Evolutionary conservation across 805 yeast genomes (phyloP).

Genomic region (Kodamaea fukazawae): DNA sequence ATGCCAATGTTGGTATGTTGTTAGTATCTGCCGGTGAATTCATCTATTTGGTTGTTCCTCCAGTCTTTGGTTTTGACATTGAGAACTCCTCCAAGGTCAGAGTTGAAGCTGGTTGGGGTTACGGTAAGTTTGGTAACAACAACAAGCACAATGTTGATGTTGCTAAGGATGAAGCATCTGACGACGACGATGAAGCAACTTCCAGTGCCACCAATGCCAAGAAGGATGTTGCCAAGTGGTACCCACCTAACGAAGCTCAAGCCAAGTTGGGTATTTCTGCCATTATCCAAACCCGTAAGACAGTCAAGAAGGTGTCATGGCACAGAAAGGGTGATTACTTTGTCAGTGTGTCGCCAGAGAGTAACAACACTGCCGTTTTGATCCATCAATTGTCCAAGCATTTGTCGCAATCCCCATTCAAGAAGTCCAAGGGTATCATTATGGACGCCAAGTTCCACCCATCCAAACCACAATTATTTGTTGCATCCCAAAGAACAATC

Average conservation of each 20-base stretch:
- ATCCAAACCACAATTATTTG: conserved; percentile 87
- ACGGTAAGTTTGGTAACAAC: conserved; percentile 58
- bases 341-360: conserved; percentile 94
- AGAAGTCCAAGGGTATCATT: conserved; percentile 86
- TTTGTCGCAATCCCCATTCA: conserved; percentile 92
- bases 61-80: conserved; percentile 81
- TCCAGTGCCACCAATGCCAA: conserved; percentile 22
- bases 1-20: conserved; percentile 64
- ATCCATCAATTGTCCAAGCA: conserved; percentile 95
- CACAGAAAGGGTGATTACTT: conserved; percentile 97
- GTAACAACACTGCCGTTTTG: conserved; percentile 81
- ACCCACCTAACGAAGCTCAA: conserved; percentile 66
- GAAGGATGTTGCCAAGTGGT: conserved; percentile 73
- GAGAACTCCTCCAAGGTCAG: conserved; percentile 77
- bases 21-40: conserved; percentile 83
- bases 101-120: conserved; percentile 92
- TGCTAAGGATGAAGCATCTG: conserved; percentile 41
- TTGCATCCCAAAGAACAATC: conserved; percentile 89
- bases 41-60: conserved; percentile 79
- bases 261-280: conserved; percentile 65
- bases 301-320: conserved; percentile 86
- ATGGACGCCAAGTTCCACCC: conserved; percentile 98
- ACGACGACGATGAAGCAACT: conserved; percentile 18
- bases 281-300: conserved; percentile 60
- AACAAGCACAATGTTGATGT: conserved; percentile 40